Conservation (phyloP, 108 stramenopile genomes). For the Cyclotella atomus region DNA sequence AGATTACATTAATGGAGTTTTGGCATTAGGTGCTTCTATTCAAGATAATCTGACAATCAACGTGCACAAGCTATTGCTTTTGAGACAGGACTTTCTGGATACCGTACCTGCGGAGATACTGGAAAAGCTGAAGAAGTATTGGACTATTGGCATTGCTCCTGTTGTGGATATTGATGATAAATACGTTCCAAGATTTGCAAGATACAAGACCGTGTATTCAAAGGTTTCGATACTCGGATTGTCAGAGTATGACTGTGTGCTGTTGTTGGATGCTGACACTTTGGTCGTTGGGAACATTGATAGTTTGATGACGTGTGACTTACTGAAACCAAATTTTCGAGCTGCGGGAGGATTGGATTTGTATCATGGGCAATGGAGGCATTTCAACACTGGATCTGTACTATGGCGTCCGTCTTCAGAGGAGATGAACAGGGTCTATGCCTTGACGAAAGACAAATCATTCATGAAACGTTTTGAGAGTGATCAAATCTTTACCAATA, state of each 20-base stretch:
- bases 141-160: slow-evolving; percentile 5
- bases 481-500: slow-evolving; percentile 11
- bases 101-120: neutral
- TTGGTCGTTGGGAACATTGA: slow-evolving; percentile 11
- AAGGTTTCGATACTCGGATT: neutral
- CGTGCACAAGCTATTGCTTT: neutral
- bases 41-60: neutral
- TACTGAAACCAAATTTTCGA: slow-evolving; percentile 12
- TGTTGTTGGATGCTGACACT: slow-evolving; percentile 7
- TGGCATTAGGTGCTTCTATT: slow-evolving; percentile 10
- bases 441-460: neutral
- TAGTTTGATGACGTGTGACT: slow-evolving; percentile 1
- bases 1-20: slow-evolving; percentile 9
- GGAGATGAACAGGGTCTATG: slow-evolving; percentile 7
- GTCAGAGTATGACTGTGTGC: slow-evolving; percentile 1
- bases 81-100: neutral
- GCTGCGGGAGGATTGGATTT: slow-evolving; percentile 9
- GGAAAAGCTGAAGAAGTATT: slow-evolving; percentile 4
- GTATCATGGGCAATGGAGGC: slow-evolving; percentile 10
- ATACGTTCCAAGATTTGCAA: slow-evolving; percentile 3
- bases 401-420: neutral
- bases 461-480: slow-evolving; percentile 16
- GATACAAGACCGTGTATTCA: slow-evolving; percentile 7
- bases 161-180: slow-evolving; percentile 5
- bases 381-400: slow-evolving; percentile 9